Base-by-base conservation (phyloP, 305 asterid species). In the Petunia hybrid region DNA sequence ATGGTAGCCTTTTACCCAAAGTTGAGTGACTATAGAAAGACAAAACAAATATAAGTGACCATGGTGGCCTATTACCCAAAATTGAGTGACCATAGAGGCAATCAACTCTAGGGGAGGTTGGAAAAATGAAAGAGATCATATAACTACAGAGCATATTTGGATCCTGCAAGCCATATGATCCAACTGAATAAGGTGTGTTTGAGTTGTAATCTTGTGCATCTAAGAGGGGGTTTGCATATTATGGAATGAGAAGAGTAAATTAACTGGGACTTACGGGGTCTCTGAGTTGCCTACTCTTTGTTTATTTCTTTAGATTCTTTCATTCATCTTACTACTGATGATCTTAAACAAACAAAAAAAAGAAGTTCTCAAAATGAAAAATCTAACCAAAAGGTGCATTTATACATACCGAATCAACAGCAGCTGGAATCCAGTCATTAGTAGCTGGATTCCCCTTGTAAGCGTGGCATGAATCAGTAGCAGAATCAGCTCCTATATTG, bases 391-490 rank as follows among this genome's bases (percentile, higher is more conserved):
- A 35, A 48, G 62, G 35, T 73, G 38, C 62, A 73, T 73, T 73
- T 73, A 45, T 35, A 2, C 45, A 51, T 85, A 92, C 97, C 92
- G 10, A 57, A 53, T 83, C 85, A 65, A 70, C 74, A 80, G 88
- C 36, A n/a, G 97, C 84, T 1, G 98, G 99, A 85, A 89, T 90
- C 99, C 99, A 95, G 39, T 95, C 99, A 85, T 95, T 95, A 14
- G 99, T 95, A 41, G 99, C 99, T 79, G 99, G 99, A 85, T 95
- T 95, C 41, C 99, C 97, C 83, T 61, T 91, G 91, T 81, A 53
- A 0, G 95, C 85, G 79, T 86, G 90, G 67, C 88, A 93, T 63
- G 61, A 36, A 75, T 92, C 93, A 65, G 84, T 36, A 31, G 60
- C 80, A 71, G 89, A 73, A 60, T 94, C 96, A 10, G 90, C 87